Conservation (phyloP, 805 yeast genomes). For the Kregervanrija pseudodelftensis region DNA sequence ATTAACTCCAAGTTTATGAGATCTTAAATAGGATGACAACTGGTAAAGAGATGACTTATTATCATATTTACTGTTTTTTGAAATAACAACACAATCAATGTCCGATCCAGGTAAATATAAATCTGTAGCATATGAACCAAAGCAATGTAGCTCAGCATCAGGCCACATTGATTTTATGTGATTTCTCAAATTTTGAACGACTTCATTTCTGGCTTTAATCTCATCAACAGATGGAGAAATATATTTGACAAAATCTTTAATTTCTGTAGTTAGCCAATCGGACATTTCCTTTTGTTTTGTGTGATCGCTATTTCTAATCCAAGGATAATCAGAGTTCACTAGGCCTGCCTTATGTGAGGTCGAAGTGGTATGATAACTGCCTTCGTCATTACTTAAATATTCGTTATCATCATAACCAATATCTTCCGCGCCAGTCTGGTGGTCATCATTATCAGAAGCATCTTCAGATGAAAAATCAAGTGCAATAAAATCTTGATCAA, state of each 20-base stretch:
- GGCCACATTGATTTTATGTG: conserved; percentile 60
- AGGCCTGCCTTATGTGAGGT: conserved; percentile 20
- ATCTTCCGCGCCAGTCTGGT: conserved; percentile 7
- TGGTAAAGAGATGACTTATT: conserved; percentile 62
- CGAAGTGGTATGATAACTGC: conserved; percentile 22
- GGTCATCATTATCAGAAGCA: conserved; percentile 28
- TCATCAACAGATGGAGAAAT: conserved; percentile 80
- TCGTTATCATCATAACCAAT: conserved; percentile 30
- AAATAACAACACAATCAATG: conserved; percentile 84
- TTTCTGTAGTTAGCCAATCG: conserved; percentile 82
- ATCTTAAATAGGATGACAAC: conserved; percentile 62
- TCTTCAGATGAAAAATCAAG: conserved; percentile 43
- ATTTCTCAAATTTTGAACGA: conserved; percentile 52
- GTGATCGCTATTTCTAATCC: conserved; percentile 77
- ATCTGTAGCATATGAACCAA: conserved; percentile 94
- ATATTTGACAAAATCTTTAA: conserved; percentile 75
- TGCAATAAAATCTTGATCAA: conserved; percentile 47
- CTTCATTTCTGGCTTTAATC: conserved; percentile 55
- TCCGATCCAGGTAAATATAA: conserved; percentile 91
- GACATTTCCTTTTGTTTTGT: conserved; percentile 69
- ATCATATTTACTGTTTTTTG: conserved; percentile 52
- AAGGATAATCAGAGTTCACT: conserved; percentile 45
- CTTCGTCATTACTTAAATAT: conserved; percentile 39
- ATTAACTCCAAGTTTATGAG: conserved; percentile 53
- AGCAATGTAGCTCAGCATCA: conserved; percentile 71